Base-by-base conservation (phyloP, 805 yeast genomes). In the Komagataella pseudopastoris region DNA sequence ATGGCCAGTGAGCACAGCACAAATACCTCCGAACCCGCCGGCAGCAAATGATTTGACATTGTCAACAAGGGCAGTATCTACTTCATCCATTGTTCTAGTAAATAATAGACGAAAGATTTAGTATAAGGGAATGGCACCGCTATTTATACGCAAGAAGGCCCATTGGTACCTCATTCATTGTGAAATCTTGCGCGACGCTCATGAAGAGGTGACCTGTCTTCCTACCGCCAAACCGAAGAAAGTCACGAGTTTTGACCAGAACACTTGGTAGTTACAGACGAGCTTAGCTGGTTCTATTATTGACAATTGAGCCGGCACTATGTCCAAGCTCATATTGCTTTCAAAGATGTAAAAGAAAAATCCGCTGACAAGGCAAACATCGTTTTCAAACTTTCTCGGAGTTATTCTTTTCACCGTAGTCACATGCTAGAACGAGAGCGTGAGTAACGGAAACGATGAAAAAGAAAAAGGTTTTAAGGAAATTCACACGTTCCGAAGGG, bases 1-100 rank as follows among this genome's bases (percentile, higher is more conserved):
- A 64, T 91, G 98, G 30, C 98, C 99, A 0, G 96, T 88, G 24
- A 89, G 60, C 14, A 91, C 98, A 2, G 98, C 96, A 66, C 96
- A 90, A 22, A 91, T 71, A 61, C 99, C 99, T 56, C 99, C 98
- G 53, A 91, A 85, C 20, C 97, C 99, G 46, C 99, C 99, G 6
- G 96, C 83, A 6, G 80, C 83, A 59, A 91, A 80, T 1, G 96
- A 88, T 63, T 90, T 88, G 58, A 84, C 71, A 70, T 91, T 95
- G 53, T 88, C 96, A 43, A 81, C 75, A 50, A 78, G 64, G 45
- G 68, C 74, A 56, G 72, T 68, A 54, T 71, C 77, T 24, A 65
- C 69, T 61, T 70, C 75, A 55, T 70, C 76, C 74, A 71, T 70
- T 49, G 51, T 53, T 16, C 46, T 17, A 20, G 46, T 10, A 17